Conservation (phyloP, 2,329 filamentous ascomycete genomes). For the Rutstroemia sp. region DNA sequence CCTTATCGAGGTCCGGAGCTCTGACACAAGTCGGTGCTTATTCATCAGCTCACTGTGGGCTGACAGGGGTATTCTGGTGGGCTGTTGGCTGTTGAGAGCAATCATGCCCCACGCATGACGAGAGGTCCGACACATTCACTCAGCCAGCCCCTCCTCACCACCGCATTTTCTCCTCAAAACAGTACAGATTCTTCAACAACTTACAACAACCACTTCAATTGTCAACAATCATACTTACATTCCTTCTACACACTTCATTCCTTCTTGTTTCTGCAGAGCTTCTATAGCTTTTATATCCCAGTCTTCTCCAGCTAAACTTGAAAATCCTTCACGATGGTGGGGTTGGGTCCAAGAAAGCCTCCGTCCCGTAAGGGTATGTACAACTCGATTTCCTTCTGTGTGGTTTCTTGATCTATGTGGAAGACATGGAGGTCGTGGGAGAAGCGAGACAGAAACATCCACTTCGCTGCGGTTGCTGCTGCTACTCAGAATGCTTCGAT, state of each 20-base stretch:
- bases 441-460: background rate
- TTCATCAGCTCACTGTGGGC: background rate
- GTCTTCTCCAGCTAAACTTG: background rate
- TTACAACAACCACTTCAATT: too few species aligned
- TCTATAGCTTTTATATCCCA: background rate
- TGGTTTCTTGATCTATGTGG: background rate
- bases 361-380: slow-evolving; percentile 68
- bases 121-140: background rate
- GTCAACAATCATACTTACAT: too few species aligned
- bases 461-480: background rate
- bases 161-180: too few species aligned
- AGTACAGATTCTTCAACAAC: too few species aligned
- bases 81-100: background rate
- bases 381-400: background rate
- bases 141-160: too few species aligned
- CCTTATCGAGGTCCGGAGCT: too few species aligned
- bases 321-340: slow-evolving; percentile 45
- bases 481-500: too few species aligned
- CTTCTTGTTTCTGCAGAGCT: background rate
- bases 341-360: slow-evolving; percentile 53
- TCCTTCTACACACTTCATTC: background rate
- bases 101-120: background rate
- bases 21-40: background rate
- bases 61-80: background rate
- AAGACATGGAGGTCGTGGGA: too few species aligned